phyloP scores from a whole-genome alignment of 192 early-diverging fungal species.

The Backusella sp. region DNA sequence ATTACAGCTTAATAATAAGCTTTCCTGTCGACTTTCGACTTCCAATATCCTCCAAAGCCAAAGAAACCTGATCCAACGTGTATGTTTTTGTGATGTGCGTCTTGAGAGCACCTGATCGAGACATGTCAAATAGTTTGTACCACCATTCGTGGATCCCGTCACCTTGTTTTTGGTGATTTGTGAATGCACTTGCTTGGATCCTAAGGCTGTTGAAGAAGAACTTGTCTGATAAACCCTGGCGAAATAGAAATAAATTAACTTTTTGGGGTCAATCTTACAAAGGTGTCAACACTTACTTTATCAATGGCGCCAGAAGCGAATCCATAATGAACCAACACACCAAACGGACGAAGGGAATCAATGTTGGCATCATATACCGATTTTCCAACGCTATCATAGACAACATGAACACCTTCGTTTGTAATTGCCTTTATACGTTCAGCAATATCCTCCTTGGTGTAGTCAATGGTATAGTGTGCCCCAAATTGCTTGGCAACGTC shows the following conservation, averaged over 20 bases:
- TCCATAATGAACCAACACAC: conserved; percentile 83
- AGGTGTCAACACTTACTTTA: conserved; percentile 38
- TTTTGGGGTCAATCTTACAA: no score
- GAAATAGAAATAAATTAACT: no score
- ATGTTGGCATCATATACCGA: conserved; percentile 76
- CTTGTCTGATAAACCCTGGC: no score
- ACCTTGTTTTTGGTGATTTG: conserved; percentile 57
- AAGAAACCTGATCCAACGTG: conserved; percentile 63
- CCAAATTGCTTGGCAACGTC: conserved; percentile 57
- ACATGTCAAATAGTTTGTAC: conserved; percentile 56
- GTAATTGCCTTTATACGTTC: conserved; percentile 74
- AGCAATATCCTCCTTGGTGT: conserved; percentile 60
- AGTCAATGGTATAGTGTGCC: conserved; percentile 75
- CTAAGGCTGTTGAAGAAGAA: no score
- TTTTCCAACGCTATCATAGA: conserved; percentile 89
- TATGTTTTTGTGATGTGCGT: conserved; percentile 74
- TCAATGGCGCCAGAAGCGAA: conserved; percentile 82
- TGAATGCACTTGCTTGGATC: conserved; percentile 24
- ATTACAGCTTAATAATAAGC: not conserved
- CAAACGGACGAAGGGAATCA: conserved; percentile 61
- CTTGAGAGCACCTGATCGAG: conserved; percentile 57
- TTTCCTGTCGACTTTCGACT: conserved; percentile 70
- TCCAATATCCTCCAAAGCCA: conserved; percentile 78
- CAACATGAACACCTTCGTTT: conserved; percentile 71
- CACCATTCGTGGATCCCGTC: conserved; percentile 66